phyloP scores from a whole-genome alignment of 306 rosid genomes.

The Cucumis cinereus region DNA sequence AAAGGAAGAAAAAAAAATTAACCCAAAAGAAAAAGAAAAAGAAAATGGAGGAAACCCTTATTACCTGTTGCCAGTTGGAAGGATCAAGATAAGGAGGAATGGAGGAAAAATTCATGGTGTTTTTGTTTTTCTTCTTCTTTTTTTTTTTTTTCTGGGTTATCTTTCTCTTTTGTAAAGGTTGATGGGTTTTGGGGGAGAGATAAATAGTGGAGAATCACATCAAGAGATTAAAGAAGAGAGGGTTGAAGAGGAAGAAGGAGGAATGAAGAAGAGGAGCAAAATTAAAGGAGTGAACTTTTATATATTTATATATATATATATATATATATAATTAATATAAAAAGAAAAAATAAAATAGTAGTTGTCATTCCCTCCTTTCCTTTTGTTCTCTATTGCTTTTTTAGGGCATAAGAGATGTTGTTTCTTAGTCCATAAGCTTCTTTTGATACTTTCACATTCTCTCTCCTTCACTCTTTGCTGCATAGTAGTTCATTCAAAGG shows the following conservation, averaged over 20 bases:
- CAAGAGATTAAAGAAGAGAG: slow-evolving; percentile 3
- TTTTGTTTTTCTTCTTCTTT: too few species aligned
- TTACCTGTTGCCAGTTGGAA: slow-evolving; percentile 17
- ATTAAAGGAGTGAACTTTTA: slow-evolving; percentile 6
- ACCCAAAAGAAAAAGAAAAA: not conserved
- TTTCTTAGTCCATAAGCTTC: slow-evolving; percentile 13
- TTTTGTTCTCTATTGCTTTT: slow-evolving; percentile 5
- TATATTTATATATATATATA: not conserved
- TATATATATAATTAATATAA: not conserved
- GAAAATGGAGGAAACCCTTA: not conserved
- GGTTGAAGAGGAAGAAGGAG: not conserved
- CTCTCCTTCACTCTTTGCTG: not conserved
- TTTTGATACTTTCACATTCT: not conserved
- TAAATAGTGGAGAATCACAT: slow-evolving; percentile 15
- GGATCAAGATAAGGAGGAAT: slow-evolving; percentile 14
- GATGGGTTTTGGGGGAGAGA: slow-evolving; percentile 5
- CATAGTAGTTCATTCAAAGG: not conserved
- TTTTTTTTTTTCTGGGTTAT: not conserved
- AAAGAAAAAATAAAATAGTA: not conserved
- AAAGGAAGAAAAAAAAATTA: not conserved
- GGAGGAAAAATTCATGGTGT: slow-evolving; percentile 17
- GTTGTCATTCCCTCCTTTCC: slow-evolving; percentile 1
- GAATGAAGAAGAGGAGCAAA: not conserved
- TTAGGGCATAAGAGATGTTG: slow-evolving; percentile 10
- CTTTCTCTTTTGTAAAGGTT: slow-evolving; percentile 18